Base-by-base conservation (phyloP, 176 grass and related monocot species). In the sorghum (Sorghum bicolor) region DNA sequence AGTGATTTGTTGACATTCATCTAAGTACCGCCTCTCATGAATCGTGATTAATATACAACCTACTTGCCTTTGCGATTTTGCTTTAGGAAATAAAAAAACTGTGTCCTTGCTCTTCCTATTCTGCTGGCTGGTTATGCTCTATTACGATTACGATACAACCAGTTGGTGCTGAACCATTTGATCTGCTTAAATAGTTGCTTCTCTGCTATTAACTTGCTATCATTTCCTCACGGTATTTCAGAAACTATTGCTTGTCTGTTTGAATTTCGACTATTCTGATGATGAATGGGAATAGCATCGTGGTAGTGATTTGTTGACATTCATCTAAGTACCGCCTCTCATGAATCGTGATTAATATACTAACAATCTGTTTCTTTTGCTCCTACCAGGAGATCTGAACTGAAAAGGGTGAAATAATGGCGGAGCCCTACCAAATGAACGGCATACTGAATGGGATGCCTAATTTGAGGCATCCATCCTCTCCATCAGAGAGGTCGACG, bases 401-500 rank as follows among this genome's bases (percentile, higher is more conserved):
- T 19, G 29, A 34, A 76, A 41, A 81, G 77, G 60, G 39, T 34
- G 69, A 31, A 71, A 70, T 84, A 52, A 92, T 95, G 85, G 90
- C 67, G 2, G 93, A 86, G 67, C 44, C 76, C n/a, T 62, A 77
- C 74, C 79, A 73, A 25, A 30, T 79, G 80, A 95, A 90, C 43
- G 61, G 88, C 67, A 50, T 83, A 67, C 41, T 82, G 65, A 92
- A 86, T 2, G 90, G 85, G 78, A 53, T 20, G 68, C 37, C 80
- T 85, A 83, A 74, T 69, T 61, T 79, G 63, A 85, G 86, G 71
- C 87, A 94, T 30, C 80, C 74, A 11, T 88, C 81, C 33, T 89
- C 84, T 67, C 67, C 87, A 0, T 93, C 89, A 0, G 66, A n/a
- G n/a, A 92, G 83, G 87, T 99, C 9, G 85, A 94, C 31, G 93